Evolutionary conservation across 169 alveolate genomes (phyloP).

Genomic region (Cryptosporidium canis): DNA sequence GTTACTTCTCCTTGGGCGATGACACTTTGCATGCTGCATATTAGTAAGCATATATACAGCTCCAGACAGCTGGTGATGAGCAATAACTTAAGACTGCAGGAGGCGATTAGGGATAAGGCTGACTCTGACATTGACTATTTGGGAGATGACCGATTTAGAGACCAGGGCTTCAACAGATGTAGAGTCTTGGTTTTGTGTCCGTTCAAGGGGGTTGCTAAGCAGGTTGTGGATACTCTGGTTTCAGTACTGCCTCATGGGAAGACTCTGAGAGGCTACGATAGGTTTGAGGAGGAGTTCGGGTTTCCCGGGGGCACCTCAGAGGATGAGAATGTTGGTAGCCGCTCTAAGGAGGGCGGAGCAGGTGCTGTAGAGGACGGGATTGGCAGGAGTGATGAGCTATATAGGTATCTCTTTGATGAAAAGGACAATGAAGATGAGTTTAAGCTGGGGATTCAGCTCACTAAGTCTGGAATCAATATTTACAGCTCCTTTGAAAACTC

Average conservation of each 20-base stretch:
- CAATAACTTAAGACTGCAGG: slow-evolving; percentile 21
- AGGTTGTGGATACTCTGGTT: slow-evolving; percentile 76
- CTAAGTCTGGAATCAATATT: slow-evolving; percentile 79
- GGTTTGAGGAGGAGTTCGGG: slow-evolving; percentile 60
- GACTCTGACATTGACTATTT: slow-evolving; percentile 25
- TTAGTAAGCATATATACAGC: slow-evolving; percentile 38
- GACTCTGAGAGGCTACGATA: slow-evolving; percentile 27
- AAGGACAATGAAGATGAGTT: slow-evolving; percentile 87
- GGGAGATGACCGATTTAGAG: slow-evolving; percentile 74
- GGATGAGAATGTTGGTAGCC: not conserved
- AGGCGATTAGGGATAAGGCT: slow-evolving; percentile 15
- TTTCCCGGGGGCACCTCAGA: slow-evolving; percentile 49
- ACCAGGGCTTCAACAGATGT: slow-evolving; percentile 87
- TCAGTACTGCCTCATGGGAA: slow-evolving; percentile 78
- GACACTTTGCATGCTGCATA: slow-evolving; percentile 27
- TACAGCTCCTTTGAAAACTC: slow-evolving; percentile 85
- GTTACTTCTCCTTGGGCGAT: slow-evolving; percentile 51
- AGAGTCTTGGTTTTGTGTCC: slow-evolving; percentile 83
- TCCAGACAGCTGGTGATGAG: slow-evolving; percentile 27
- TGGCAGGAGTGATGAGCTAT: slow-evolving; percentile 53
- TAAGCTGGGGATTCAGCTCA: slow-evolving; percentile 84
- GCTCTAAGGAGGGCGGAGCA: not conserved
- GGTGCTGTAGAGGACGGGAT: slow-evolving; percentile 3
- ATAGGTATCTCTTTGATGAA: slow-evolving; percentile 76
- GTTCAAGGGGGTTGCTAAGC: slow-evolving; percentile 79